Base-by-base conservation (phyloP, 2,329 filamentous ascomycete genomes). In the Cytospora leucostoma region DNA sequence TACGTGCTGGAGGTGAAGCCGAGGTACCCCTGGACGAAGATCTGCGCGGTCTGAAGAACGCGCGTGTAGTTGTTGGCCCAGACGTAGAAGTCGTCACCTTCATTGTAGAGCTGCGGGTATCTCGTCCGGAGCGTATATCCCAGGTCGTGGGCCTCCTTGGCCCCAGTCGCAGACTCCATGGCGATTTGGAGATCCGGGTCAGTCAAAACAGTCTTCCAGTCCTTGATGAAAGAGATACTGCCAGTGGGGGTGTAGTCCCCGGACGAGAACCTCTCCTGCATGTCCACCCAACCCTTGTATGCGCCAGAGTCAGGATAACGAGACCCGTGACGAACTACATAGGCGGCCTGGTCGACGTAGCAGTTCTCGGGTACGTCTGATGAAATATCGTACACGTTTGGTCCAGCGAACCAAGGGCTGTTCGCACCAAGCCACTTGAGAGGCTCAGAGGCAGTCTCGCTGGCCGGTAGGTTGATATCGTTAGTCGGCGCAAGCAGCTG, bases 21-120 rank as follows among this genome's bases (percentile, higher is more conserved):
- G 0, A 89, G 72, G 69, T 84, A 89, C 8, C 87, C 87, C 37
- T 81, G 80, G 1, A 86, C 77, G 66, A 89, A 90, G 53, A 85
- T 78, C 58, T 83, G 77, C 1, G 86, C 86, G 2, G 85, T 87
- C 70, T 89, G 84, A 12, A 88, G 75, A 0, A 88, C 85, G 7
- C 85, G 81, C 7, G 84, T 82, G 71, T 89, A 89, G 68, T 86
- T 83, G 71, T 90, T 90, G 19, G 85, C 81, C 84, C 85, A 90
- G 7, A 87, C 81, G 10, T 82, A 76, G 68, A 89, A 88, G 10
- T 76, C 70, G 6, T 80, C 76, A 7, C 80, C 79, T 57, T 81
- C 77, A 1, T 71, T 68, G 67, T 84, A 84, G 19, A 89, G 77
- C 44, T 81, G 72, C 0, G 80, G 78, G 62, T 82, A 82, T 57